phyloP scores from a whole-genome alignment of 306 rosid species.

The Cicer yamashitae region DNA sequence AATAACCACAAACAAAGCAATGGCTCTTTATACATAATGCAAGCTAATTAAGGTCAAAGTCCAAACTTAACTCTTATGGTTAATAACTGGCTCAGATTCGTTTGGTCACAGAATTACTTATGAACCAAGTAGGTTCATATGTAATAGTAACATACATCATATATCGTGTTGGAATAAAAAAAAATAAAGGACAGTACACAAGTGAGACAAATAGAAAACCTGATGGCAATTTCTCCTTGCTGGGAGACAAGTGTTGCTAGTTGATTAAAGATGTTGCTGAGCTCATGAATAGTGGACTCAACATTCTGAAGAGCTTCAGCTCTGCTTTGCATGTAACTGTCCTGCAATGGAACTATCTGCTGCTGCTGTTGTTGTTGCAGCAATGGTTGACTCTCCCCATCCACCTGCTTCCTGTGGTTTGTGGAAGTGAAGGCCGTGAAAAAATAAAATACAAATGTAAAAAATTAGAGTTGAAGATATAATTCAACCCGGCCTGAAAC shows the following conservation, averaged over 20 bases:
- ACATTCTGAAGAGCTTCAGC: conserved; percentile 98
- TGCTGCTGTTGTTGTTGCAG: conserved; percentile 72
- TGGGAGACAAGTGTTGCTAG: conserved; percentile 95
- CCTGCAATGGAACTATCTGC: conserved; percentile 87
- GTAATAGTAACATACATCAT: conserved; percentile 22
- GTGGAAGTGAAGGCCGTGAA: conserved; percentile 41
- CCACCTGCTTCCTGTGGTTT: conserved; percentile 75
- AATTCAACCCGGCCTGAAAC: conserved; percentile 16
- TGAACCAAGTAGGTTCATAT: conserved; percentile 16
- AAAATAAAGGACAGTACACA: conserved; percentile 16
- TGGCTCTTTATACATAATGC: conserved; percentile 21
- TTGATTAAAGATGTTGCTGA: conserved; percentile 92
- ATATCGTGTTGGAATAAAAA: conserved; percentile 23
- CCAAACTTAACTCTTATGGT: conserved; percentile 24
- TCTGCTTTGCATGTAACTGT: conserved; percentile 94
- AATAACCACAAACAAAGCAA: conserved; percentile 30
- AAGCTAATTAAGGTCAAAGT: conserved; percentile 31
- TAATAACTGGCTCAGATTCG: conserved; percentile 20
- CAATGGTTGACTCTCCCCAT: conserved; percentile 90
- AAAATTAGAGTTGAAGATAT: conserved; percentile 14
- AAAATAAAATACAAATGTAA: conserved; percentile 1
- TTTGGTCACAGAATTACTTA: neutral
- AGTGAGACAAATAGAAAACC: conserved; percentile 55
- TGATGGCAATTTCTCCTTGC: conserved; percentile 96
- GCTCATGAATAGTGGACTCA: conserved; percentile 96